Evolutionary conservation across 192 early-diverging fungal species (phyloP).

Genomic region (Mortierella hygrophila): DNA sequence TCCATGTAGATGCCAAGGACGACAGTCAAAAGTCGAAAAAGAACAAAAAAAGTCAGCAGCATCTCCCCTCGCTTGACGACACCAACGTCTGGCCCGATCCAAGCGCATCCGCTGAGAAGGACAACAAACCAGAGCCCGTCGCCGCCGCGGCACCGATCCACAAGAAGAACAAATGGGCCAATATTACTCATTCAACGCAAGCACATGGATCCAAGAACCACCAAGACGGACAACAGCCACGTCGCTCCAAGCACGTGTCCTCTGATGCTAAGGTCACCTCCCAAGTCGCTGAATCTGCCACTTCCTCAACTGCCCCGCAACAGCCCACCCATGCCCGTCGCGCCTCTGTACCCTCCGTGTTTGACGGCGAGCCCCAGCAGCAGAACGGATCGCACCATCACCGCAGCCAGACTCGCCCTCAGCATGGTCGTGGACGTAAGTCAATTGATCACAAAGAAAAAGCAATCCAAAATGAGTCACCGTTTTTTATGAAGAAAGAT

Average conservation of each 20-base stretch:
- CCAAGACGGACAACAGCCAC: constrained; percentile 30
- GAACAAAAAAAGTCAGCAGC: constrained; percentile 29
- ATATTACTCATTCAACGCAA: constrained; percentile 66
- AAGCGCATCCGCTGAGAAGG: constrained; percentile 52
- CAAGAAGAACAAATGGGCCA: constrained; percentile 66
- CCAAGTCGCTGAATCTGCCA: background rate
- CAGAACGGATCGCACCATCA: constrained; percentile 30
- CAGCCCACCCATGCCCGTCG: constrained; percentile 34
- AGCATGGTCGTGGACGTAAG: constrained; percentile 47
- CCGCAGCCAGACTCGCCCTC: constrained; percentile 32
- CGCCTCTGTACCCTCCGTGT: constrained; percentile 47
- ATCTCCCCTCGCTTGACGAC: constrained; percentile 40
- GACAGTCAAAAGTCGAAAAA: constrained; percentile 48
- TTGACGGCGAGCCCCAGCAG: constrained; percentile 35
- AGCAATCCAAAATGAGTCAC: background rate
- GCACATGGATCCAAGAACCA: constrained; percentile 50
- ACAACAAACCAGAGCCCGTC: constrained; percentile 38
- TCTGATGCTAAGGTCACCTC: constrained; percentile 26
- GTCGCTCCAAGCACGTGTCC: constrained; percentile 44
- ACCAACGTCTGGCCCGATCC: constrained; percentile 56
- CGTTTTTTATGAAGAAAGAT: background rate
- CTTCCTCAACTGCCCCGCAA: background rate
- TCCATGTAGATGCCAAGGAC: constrained; percentile 38
- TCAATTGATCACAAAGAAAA: background rate
- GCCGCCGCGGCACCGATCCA: constrained; percentile 36